These are phyloP conservation scores for Nepenthes alata DNA, from an alignment of 179 eudicot genomes.

Conservation along the genomic window DNA sequence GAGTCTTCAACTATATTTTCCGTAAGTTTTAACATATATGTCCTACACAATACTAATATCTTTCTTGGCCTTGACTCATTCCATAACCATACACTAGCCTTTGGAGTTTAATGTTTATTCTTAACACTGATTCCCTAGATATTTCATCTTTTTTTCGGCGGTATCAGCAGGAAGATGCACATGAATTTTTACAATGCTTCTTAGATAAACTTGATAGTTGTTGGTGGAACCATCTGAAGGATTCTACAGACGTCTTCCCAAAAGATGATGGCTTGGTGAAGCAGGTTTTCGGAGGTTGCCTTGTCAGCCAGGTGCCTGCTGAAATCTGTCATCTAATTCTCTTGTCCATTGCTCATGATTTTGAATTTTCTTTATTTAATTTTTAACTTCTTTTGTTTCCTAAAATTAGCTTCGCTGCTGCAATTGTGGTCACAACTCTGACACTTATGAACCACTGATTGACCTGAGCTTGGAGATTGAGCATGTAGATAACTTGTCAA, in stretches of 20 bases:
- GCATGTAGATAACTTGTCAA: constrained; percentile 34
- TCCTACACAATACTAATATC: no score
- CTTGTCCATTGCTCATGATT: not conserved
- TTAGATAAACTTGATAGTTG: constrained; percentile 63
- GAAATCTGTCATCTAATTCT: not conserved
- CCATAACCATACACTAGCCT: no score
- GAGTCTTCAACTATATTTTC: no score
- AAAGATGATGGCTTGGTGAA: constrained; percentile 40
- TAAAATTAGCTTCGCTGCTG: constrained; percentile 55
- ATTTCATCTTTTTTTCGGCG: constrained; percentile 53
- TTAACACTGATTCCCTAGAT: constrained; percentile 43
- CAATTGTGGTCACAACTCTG: constrained; percentile 67
- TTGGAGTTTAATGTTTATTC: constrained; percentile 14
- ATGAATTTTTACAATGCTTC: constrained; percentile 75
- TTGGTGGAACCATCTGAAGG: constrained; percentile 20
- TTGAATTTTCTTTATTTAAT: constrained; percentile 1
- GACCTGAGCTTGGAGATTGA: constrained; percentile 89
- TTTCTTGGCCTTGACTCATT: no score
- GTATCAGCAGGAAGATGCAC: constrained; percentile 91
- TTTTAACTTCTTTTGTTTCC: not conserved
- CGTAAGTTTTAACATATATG: no score
- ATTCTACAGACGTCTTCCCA: constrained; percentile 7
- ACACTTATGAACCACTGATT: constrained; percentile 56
- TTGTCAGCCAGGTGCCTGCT: constrained; percentile 63
- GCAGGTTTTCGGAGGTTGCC: constrained; percentile 77